Evolutionary conservation across 169 alveolate species (phyloP), one percentile per base, ranked within the genome.

Genomic region (Plasmodium knowlesi): DNA sequence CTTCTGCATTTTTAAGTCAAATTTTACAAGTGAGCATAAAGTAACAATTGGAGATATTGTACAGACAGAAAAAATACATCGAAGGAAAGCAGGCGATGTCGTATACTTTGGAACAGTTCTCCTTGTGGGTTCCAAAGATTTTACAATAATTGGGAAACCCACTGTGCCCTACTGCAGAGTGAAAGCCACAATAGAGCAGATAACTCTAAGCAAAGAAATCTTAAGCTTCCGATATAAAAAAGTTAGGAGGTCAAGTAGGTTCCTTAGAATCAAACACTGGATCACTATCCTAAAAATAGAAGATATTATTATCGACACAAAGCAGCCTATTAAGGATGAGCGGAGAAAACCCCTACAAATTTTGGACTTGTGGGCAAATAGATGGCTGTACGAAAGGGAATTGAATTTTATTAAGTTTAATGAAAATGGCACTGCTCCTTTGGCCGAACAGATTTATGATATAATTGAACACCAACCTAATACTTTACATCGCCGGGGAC

Each of bases 141-240:
- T 98, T 97, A 95, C 98, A 6, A 92, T 97, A 10, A 96, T 97
- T 43, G 98, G 98, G n/a, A 97, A 97, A 70, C 98, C 98, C 12
- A 96, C 98, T 96, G 96, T 97, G 32, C 98, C 98, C 34, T 97
- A 97, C 81, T 98, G 98, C 22, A 96, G 94, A 80, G 98, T 97
- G 32, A 92, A 95, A 73, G 98, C 98, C 14, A 95, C 97, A 19
- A 90, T 97, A 6, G 98, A 97, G 61, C 98, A 97, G 53, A 97
- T 97, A 97, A 97, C 98, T 6, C 94, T 97, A 12, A 95, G 98
- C 28, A 97, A 97, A 67, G 98, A 97, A 74, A 97, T 95, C 25
- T 76, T 97, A 53, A 97, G 98, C 92, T 97, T 97, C 92, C 92
- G 97, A 46, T 97, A 97, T 86, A 94, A 96, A 74, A 97, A 97